These are phyloP conservation scores for Keithomyces neogunnii DNA, from an alignment of 2,329 filamentous ascomycete genomes.

Conservation along the genomic window DNA sequence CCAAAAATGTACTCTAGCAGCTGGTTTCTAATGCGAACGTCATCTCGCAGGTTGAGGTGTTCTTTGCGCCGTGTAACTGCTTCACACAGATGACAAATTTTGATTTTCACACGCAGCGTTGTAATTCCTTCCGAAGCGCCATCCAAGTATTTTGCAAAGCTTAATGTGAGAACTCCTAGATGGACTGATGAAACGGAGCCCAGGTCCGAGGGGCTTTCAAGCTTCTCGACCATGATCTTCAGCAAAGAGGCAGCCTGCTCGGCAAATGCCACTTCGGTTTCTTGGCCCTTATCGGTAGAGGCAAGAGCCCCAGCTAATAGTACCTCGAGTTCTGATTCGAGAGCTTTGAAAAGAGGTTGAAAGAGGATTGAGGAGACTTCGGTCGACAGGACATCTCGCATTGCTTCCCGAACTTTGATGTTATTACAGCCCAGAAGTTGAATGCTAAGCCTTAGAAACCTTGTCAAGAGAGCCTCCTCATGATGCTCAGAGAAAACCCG, in stretches of 20 bases:
- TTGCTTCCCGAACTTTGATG: conserved; percentile 56
- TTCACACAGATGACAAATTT: conserved; percentile 60
- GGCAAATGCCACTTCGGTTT: conserved; percentile 56
- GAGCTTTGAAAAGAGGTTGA: conserved; percentile 53
- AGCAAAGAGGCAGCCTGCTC: conserved; percentile 59
- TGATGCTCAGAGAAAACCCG: conserved; percentile 47
- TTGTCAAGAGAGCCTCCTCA: conserved; percentile 51
- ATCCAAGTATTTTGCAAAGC: conserved; percentile 59
- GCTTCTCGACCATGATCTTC: conserved; percentile 53
- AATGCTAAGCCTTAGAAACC: conserved; percentile 55
- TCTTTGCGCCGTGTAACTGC: conserved; percentile 58
- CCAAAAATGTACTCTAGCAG: conserved; percentile 59
- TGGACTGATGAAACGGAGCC: conserved; percentile 55
- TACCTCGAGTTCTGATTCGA: conserved; percentile 55
- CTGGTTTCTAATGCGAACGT: conserved; percentile 61
- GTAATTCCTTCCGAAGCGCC: conserved; percentile 45
- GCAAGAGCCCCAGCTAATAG: conserved; percentile 50
- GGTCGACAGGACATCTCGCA: conserved; percentile 56
- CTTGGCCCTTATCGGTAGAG: conserved; percentile 42
- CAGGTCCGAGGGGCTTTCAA: conserved; percentile 55
- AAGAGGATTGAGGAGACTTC: conserved; percentile 56
- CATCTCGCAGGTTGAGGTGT: conserved; percentile 58
- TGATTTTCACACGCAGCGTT: conserved; percentile 57
- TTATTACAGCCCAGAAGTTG: conserved; percentile 57
- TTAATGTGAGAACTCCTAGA: conserved; percentile 54